Percentiles rank a stretch among this genome's conserved stretches.
Evolutionary conservation across 768 basidiomycete species (phyloP).

Genomic region (Saitozyma podzolica): DNA sequence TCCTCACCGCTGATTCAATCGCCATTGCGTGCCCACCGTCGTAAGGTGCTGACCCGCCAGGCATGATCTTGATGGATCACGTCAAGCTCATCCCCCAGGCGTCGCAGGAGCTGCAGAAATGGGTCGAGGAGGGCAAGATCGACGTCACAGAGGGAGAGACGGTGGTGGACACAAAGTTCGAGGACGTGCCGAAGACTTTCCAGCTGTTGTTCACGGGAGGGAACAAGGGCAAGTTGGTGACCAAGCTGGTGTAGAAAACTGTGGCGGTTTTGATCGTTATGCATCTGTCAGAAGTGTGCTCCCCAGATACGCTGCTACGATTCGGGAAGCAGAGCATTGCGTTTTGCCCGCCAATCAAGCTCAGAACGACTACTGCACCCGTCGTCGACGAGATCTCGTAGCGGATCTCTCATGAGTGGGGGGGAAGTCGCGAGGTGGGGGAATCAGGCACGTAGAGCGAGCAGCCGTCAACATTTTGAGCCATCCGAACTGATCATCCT

Average conservation of each 20-base stretch:
- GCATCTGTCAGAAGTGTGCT: not conserved
- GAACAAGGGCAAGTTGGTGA: slow-evolving; percentile 43
- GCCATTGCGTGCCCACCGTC: not conserved
- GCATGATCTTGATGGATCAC: slow-evolving; percentile 34
- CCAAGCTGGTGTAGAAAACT: slow-evolving; percentile 25
- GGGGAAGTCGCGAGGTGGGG: no score
- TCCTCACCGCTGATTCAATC: no score
- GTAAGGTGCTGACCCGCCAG: slow-evolving; percentile 2
- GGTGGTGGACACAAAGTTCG: slow-evolving; percentile 38
- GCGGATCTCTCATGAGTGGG: no score
- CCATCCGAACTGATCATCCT: no score
- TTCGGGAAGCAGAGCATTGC: no score
- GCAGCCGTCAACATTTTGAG: no score
- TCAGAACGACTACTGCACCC: no score
- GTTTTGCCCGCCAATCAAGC: no score
- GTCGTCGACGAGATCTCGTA: no score
- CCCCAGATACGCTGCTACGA: no score
- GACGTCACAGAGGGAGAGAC: slow-evolving; percentile 30
- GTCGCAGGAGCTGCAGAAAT: slow-evolving; percentile 20
- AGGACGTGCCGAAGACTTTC: slow-evolving; percentile 41
- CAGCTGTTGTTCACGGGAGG: slow-evolving; percentile 33
- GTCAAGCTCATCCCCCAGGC: slow-evolving; percentile 13
- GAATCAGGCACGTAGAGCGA: no score
- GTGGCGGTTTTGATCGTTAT: not conserved
- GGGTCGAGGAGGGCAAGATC: slow-evolving; percentile 36